Evolutionary conservation across 495 filamentous ascomycete species (phyloP).

Genomic region (Tuber magnatum): DNA sequence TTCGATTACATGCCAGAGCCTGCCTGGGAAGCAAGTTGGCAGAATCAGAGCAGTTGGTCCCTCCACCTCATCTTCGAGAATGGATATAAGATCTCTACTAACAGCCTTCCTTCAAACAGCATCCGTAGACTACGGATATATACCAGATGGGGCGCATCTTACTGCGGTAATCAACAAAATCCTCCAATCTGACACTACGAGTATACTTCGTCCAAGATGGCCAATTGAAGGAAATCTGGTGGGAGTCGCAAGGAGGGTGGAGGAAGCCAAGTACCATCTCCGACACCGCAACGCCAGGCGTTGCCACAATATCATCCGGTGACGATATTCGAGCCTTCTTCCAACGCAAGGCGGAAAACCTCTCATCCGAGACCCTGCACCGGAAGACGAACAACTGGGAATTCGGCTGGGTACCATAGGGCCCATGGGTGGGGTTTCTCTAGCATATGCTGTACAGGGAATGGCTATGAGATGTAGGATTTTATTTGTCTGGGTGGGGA

Average conservation of each 20-base stretch:
- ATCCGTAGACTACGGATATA: not conserved
- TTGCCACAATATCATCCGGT: not conserved
- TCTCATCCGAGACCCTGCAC: not conserved
- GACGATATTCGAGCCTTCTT: not conserved
- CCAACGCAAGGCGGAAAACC: not conserved
- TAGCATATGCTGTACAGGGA: not conserved
- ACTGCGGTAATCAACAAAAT: not conserved
- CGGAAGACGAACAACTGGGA: not conserved
- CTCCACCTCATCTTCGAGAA: not conserved
- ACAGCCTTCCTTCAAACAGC: not conserved
- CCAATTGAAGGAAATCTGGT: not conserved
- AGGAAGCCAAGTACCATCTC: not conserved
- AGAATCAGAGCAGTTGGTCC: not conserved
- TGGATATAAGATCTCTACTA: not conserved
- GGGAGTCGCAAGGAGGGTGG: not conserved
- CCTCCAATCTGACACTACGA: not conserved
- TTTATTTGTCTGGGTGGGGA: not conserved
- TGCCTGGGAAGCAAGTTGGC: not conserved
- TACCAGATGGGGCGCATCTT: not conserved
- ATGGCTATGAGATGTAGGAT: not conserved
- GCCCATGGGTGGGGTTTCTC: not conserved
- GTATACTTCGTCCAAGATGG: not conserved
- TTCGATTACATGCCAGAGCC: not conserved
- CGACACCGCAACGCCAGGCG: not conserved
- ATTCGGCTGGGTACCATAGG: not conserved